Evolutionary conservation across 352 stramenopile species (phyloP), one percentile per base, ranked within the genome.

Genomic region (Phytophthora pisi): DNA sequence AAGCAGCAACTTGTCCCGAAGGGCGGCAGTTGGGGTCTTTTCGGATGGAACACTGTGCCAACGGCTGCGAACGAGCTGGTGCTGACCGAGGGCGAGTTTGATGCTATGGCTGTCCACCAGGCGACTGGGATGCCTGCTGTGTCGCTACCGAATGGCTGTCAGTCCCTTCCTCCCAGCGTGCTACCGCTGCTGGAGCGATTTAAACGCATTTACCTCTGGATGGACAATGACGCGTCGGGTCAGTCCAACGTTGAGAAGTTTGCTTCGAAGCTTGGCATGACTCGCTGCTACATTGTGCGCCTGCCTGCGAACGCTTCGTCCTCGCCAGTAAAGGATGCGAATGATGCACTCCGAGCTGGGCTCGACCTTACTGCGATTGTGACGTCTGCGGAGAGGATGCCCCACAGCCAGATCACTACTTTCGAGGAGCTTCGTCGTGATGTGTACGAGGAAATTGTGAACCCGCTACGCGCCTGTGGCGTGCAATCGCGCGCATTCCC

Each of bases 21-120:
- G 13, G 97, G 97, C 24, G 97, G 97, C 30, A 97, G 93, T 57
- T 99, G 96, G 91, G 98, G 98, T 0, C 83, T 99, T 20, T 99
- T 99, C 81, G 98, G 98, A n/a, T 99, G 95, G 90, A 98, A 99
- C 77, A 99, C 96, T 0, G 84, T 99, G 24, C 86, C 92, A 15
- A 64, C 79, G 9, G 66, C 93, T 40, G 89, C 87, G 0, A 89
- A 90, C 2, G 82, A 97, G 71, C 79, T 99, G 34, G 94, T 99
- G 30, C 64, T 99, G 28, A 99, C 98, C 0, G 97, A 99, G 77
- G 97, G 97, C 28, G 97, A 99, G 74, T 98, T 97, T 58, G 95
- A 98, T 64, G 97, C 96, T 42, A 98, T 99, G 94, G 96, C 97
- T 11, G 97, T 99, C 9, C 91, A 98, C 75, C 97, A 99, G 75